Percentiles rank a stretch among this genome's conserved stretches.
These are phyloP conservation scores for Hypomyces perniciosus DNA, from an alignment of 2,329 filamentous ascomycete genomes.

Conservation along the genomic window DNA sequence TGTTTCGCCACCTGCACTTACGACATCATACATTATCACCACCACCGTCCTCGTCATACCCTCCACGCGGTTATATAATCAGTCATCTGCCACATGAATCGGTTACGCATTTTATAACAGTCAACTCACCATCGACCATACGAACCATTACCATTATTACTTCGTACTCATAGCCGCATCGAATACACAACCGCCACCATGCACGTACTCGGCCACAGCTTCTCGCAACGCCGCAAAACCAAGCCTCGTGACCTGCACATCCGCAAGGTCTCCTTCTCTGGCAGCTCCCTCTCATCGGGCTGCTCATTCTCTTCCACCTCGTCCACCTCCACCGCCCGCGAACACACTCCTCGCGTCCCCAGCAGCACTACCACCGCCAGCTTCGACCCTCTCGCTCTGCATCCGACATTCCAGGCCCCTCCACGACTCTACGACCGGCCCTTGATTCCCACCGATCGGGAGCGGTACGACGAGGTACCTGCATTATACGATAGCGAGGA, in stretches of 20 bases:
- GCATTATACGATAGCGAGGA: constrained; percentile 26
- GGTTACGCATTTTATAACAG: background rate
- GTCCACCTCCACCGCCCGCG: constrained; percentile 24
- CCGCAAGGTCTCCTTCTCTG: constrained; percentile 37
- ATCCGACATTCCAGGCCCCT: constrained; percentile 32
- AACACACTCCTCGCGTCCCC: constrained; percentile 16
- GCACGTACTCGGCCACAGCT: constrained; percentile 32
- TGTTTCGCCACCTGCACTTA: no score
- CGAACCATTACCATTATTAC: background rate
- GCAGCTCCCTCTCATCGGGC: constrained; percentile 32
- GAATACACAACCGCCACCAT: constrained; percentile 21
- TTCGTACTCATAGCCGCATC: no score
- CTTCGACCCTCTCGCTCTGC: constrained; percentile 29
- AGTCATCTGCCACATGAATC: background rate
- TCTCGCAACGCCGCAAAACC: constrained; percentile 31
- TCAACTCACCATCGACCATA: background rate
- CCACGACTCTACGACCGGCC: constrained; percentile 32
- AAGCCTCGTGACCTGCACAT: constrained; percentile 34
- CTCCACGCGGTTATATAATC: no score
- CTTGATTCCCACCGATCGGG: constrained; percentile 21
- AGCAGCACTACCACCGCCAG: constrained; percentile 20
- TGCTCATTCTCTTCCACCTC: constrained; percentile 29
- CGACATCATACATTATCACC: no score
- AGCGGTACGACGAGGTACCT: constrained; percentile 18
- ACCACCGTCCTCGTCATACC: no score